These are phyloP conservation scores for Monosporascus sp. DNA, from an alignment of 2,329 filamentous ascomycete species.

Conservation along the genomic window DNA sequence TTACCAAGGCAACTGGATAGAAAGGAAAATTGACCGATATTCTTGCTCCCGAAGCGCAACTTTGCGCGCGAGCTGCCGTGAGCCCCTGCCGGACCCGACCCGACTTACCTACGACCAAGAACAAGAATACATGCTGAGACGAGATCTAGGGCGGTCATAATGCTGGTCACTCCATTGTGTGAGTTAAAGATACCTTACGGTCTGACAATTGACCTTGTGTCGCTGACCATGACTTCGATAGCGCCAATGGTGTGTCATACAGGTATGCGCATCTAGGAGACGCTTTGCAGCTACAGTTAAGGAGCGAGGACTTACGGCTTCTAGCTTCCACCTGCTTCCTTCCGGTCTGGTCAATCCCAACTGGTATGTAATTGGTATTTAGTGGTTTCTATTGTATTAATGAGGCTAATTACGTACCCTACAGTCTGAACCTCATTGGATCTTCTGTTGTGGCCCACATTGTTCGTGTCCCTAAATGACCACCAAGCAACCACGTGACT, in stretches of 20 bases:
- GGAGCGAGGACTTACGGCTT: conserved; percentile 14
- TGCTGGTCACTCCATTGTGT: conserved; percentile 8
- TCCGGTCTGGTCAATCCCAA: conserved; percentile 52
- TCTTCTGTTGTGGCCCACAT: neutral
- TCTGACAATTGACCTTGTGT: neutral
- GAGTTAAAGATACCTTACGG: neutral
- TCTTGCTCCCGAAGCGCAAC: conserved; percentile 3
- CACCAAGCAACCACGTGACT: no score
- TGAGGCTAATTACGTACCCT: no score
- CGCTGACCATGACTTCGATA: neutral
- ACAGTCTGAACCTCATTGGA: conserved; percentile 48
- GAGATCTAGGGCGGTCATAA: conserved; percentile 4
- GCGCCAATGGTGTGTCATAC: conserved; percentile 4
- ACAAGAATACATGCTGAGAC: neutral
- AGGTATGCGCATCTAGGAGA: neutral
- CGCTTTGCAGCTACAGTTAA: neutral
- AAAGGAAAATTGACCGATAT: conserved; percentile 7
- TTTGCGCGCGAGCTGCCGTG: conserved; percentile 5
- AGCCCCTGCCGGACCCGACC: no score
- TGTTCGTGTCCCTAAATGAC: no score
- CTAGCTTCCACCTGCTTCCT: conserved; percentile 43
- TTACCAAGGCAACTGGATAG: no score
- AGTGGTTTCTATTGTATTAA: no score
- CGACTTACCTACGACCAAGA: neutral
- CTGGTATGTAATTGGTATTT: conserved; percentile 20